These are phyloP conservation scores for Brachypodium distachyon DNA, from an alignment of 202 grass and related monocot species.

Conservation along the genomic window DNA sequence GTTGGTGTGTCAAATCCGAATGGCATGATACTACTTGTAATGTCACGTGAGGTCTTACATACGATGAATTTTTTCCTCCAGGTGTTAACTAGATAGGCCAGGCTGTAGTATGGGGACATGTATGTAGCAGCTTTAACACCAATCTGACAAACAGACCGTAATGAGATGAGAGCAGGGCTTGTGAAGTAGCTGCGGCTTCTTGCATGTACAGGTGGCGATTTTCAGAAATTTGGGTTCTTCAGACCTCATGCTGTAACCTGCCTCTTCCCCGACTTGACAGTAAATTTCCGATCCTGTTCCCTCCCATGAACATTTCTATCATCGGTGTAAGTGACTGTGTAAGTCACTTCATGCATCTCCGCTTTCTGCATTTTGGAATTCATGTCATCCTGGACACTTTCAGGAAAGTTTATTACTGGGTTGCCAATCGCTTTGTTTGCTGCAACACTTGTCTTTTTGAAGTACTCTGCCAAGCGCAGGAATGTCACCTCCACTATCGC, in stretches of 20 bases:
- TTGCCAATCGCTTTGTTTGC: not conserved
- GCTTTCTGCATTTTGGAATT: conserved; percentile 1
- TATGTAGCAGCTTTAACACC: not conserved
- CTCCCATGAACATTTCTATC: not conserved
- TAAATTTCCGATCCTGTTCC: not conserved
- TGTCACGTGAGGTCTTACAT: not conserved
- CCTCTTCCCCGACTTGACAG: not conserved
- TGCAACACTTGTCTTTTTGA: not conserved
- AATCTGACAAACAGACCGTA: not conserved
- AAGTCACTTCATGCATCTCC: not conserved
- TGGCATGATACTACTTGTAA: not conserved
- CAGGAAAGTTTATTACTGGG: not conserved
- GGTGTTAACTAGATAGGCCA: not conserved
- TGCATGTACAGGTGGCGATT: conserved; percentile 1
- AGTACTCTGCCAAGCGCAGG: not conserved
- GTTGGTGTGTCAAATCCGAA: not conserved
- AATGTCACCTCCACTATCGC: not conserved
- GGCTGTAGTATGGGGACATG: conserved; percentile 13
- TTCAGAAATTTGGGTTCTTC: not conserved
- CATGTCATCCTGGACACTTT: conserved; percentile 8
- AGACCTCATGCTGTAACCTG: not conserved
- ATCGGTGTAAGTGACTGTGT: not conserved
- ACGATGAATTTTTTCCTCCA: not conserved
- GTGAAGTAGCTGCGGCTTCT: not conserved
- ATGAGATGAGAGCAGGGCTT: not conserved